These are phyloP conservation scores for Boletus speciosus DNA, from an alignment of 768 basidiomycete species.

Conservation along the genomic window DNA sequence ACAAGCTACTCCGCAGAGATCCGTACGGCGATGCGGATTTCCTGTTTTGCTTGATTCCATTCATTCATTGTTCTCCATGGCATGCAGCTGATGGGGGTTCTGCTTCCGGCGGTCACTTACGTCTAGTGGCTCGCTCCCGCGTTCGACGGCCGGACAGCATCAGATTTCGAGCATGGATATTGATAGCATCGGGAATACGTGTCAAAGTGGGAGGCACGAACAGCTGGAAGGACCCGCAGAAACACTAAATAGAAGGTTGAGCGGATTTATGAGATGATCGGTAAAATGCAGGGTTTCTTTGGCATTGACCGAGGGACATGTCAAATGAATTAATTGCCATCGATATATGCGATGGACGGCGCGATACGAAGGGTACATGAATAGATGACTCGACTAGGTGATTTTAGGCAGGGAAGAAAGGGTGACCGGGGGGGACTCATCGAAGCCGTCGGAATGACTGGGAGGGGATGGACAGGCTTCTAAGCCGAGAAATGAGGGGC, in stretches of 20 bases:
- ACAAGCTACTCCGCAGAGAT: conserved; percentile 16
- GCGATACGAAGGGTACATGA: conserved; percentile 7
- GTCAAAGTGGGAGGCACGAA: conserved; percentile 18
- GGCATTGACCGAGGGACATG: conserved; percentile 15
- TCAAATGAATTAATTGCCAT: conserved; percentile 25
- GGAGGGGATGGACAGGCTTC: neutral
- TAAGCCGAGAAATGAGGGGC: conserved; percentile 7
- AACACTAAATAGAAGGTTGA: conserved; percentile 28
- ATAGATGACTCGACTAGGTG: conserved; percentile 5
- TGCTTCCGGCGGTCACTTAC: conserved; percentile 29
- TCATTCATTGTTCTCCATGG: conserved; percentile 22
- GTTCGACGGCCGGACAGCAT: conserved; percentile 17
- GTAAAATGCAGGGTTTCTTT: conserved; percentile 9
- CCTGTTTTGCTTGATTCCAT: conserved; percentile 15
- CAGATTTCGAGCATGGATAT: conserved; percentile 14
- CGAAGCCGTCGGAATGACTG: conserved; percentile 13
- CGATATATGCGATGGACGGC: conserved; percentile 24
- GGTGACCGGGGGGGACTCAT: conserved; percentile 23
- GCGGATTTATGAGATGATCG: conserved; percentile 27
- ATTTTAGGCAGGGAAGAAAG: conserved; percentile 4
- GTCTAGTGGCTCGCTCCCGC: conserved; percentile 33
- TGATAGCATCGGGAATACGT: conserved; percentile 22
- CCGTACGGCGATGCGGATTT: conserved; percentile 12
- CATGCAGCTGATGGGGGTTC: conserved; percentile 23
- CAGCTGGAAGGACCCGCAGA: conserved; percentile 15